Evolutionary conservation across 23 red algal genomes (phyloP).

Genomic region (Chondrus crispus): DNA sequence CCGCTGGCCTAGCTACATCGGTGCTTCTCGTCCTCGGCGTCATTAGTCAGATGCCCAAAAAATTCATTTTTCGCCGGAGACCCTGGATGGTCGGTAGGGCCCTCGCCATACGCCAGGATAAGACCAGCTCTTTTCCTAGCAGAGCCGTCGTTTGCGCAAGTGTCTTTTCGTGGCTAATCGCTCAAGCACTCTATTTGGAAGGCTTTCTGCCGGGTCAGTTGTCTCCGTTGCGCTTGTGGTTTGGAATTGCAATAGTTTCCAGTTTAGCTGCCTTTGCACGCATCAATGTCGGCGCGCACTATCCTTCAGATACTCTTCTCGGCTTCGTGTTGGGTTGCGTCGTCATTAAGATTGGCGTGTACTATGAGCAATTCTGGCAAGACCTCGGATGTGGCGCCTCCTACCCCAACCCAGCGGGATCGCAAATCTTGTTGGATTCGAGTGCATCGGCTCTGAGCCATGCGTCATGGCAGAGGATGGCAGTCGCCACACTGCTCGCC

Average conservation of each 20-base stretch:
- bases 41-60: constrained; percentile 79
- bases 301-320: constrained; percentile 74
- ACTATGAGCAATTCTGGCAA: constrained; percentile 27
- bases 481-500: not conserved
- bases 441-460: not conserved
- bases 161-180: constrained; percentile 73
- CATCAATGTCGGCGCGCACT: constrained; percentile 79
- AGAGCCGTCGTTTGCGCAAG: constrained; percentile 71
- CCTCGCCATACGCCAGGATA: constrained; percentile 55
- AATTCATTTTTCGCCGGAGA: constrained; percentile 76
- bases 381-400: not conserved
- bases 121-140: constrained; percentile 72
- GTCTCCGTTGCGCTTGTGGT: not conserved
- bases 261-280: constrained; percentile 58
- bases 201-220: not conserved
- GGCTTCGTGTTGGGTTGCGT: constrained; percentile 60
- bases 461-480: not conserved
- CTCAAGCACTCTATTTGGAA: constrained; percentile 11
- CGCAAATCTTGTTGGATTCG: not conserved
- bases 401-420: not conserved
- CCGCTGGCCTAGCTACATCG: constrained; percentile 45
- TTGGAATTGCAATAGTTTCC: constrained; percentile 10
- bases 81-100: constrained; percentile 83
- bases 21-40: constrained; percentile 62
- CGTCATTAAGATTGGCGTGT: constrained; percentile 32